Conservation (phyloP, 2,329 filamentous ascomycete genomes). For the Epichloe aotearoae region DNA sequence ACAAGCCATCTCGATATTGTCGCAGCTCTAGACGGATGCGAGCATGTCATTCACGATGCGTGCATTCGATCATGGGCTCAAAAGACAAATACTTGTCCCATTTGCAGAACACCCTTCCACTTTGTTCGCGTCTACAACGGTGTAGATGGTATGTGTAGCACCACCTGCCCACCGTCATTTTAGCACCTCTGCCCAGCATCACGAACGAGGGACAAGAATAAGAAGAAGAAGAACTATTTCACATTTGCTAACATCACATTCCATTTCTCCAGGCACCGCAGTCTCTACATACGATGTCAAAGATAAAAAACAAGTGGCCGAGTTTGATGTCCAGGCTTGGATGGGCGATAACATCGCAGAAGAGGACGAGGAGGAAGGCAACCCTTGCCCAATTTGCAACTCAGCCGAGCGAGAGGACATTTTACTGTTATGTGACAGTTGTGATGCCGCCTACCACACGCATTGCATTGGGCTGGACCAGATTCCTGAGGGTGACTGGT, state of each 20-base stretch:
- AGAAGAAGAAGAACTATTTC: not conserved
- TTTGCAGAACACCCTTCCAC: slow-evolving; percentile 88
- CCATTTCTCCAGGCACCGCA: slow-evolving; percentile 30
- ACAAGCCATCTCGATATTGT: slow-evolving; percentile 31
- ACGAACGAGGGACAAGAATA: not conserved
- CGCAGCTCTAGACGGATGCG: slow-evolving; percentile 59
- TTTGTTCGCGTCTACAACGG: slow-evolving; percentile 71
- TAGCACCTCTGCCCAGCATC: not conserved
- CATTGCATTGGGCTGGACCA: slow-evolving; percentile 76
- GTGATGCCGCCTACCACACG: slow-evolving; percentile 80
- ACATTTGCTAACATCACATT: not conserved
- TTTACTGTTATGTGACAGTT: slow-evolving; percentile 81
- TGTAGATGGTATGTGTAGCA: slow-evolving; percentile 55
- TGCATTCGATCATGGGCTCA: slow-evolving; percentile 92
- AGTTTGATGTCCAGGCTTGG: slow-evolving; percentile 69
- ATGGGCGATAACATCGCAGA: slow-evolving; percentile 55
- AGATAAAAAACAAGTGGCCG: slow-evolving; percentile 79
- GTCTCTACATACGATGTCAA: slow-evolving; percentile 52
- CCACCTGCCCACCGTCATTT: slow-evolving; percentile 6
- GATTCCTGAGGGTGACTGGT: slow-evolving; percentile 72
- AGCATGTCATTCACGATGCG: slow-evolving; percentile 82
- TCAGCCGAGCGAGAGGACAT: slow-evolving; percentile 69
- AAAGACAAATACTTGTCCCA: slow-evolving; percentile 94
- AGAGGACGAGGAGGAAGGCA: slow-evolving; percentile 52
- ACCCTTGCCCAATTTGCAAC: slow-evolving; percentile 75